Conservation (phyloP, 352 stramenopile species). For the Pythium folliculosum region DNA sequence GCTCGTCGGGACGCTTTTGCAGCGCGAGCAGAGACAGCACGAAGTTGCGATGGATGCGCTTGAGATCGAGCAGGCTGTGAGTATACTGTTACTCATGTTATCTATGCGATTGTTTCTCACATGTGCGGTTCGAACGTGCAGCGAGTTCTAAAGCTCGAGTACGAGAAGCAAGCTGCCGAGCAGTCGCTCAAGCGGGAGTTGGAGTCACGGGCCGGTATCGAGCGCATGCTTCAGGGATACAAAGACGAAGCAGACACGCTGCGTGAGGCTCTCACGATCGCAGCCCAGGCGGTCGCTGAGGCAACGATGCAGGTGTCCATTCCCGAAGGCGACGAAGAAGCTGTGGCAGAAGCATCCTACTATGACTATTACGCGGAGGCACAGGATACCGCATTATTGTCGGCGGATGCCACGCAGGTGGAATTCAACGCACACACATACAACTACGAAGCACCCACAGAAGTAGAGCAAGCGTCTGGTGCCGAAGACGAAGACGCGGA, state of each 20-base stretch:
- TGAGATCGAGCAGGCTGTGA: constrained; percentile 53
- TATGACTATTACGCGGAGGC: no score
- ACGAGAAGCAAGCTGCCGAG: constrained; percentile 50
- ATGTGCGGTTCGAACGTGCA: constrained; percentile 10
- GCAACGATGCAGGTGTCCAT: constrained; percentile 26
- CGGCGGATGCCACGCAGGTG: no score
- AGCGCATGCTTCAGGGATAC: constrained; percentile 61
- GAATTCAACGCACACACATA: no score
- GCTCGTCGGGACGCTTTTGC: constrained; percentile 49
- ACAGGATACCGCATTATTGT: no score
- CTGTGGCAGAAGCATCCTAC: no score
- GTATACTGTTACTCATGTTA: not conserved
- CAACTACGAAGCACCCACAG: no score
- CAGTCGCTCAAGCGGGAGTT: constrained; percentile 66
- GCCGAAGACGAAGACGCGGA: not conserved
- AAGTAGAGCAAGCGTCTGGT: no score
- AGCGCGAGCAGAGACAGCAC: constrained; percentile 46
- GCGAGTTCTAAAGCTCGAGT: constrained; percentile 43
- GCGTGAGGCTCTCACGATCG: constrained; percentile 74
- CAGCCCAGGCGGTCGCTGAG: constrained; percentile 55
- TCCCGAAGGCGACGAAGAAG: constrained; percentile 1
- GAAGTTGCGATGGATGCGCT: constrained; percentile 40
- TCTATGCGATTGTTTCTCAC: not conserved
- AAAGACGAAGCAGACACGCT: constrained; percentile 77
- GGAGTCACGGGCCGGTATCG: constrained; percentile 46